Evolutionary conservation across 2,329 filamentous ascomycete species (phyloP).

Genomic region (Monascus ruber): DNA sequence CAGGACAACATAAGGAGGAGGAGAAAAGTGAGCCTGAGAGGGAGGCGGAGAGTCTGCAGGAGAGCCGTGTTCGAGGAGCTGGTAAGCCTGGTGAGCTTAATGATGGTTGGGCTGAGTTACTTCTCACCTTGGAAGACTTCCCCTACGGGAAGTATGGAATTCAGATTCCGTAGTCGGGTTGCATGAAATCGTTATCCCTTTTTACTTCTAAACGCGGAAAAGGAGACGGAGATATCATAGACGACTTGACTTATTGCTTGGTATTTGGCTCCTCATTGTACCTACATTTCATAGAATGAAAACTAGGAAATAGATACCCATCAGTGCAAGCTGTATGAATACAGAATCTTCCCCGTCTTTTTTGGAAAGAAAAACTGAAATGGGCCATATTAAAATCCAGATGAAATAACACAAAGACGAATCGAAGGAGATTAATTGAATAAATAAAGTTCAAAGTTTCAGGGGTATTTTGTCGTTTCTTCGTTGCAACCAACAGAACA

Average conservation of each 20-base stretch:
- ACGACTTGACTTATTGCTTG: not conserved
- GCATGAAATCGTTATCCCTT: not conserved
- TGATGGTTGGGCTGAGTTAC: slow-evolving; percentile 49
- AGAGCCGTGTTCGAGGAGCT: slow-evolving; percentile 25
- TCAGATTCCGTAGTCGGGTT: slow-evolving; percentile 9
- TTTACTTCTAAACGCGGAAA: not conserved
- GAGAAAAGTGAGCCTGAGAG: slow-evolving; percentile 31
- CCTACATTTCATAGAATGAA: not conserved
- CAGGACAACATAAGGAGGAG: slow-evolving; percentile 54
- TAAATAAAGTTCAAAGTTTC: no score
- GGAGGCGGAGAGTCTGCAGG: slow-evolving; percentile 29
- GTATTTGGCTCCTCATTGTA: not conserved
- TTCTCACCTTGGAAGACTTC: slow-evolving; percentile 46
- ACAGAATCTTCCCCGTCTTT: no score
- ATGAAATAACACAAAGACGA: no score
- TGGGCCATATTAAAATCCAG: no score
- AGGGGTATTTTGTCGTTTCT: no score
- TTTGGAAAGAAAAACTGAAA: no score
- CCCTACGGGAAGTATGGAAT: slow-evolving; percentile 52
- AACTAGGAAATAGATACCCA: not conserved
- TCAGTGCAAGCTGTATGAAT: no score
- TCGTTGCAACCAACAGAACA: not conserved
- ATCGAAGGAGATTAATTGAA: no score
- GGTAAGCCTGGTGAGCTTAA: slow-evolving; percentile 44
- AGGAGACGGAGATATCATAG: not conserved